A percentile compares a stretch with the other conserved stretches of the same genome.
Evolutionary conservation across 305 asterid species (phyloP).

Genomic region (Coffea humblotiana): DNA sequence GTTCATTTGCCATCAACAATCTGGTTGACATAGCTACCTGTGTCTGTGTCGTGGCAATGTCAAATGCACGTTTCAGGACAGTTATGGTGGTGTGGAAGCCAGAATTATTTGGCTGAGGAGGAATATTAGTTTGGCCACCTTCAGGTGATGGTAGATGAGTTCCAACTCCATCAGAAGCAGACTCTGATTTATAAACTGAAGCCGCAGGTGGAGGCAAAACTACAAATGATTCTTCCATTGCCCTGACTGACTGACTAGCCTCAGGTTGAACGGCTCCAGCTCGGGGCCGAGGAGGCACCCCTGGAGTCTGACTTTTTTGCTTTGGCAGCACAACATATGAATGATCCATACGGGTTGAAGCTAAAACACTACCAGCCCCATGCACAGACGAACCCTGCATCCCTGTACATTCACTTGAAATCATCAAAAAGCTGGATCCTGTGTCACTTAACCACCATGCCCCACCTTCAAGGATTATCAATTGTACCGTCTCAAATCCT

Average conservation of each 20-base stretch:
- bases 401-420: conserved; percentile 48
- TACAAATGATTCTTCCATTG: conserved; percentile 94
- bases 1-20: conserved; percentile 8
- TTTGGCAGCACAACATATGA: conserved; percentile 87
- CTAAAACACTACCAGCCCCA: conserved; percentile 58
- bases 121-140: conserved; percentile 48
- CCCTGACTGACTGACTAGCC: conserved; percentile 67
- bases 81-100: conserved; percentile 91
- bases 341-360: conserved; percentile 81
- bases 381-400: conserved; percentile 72
- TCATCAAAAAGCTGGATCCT: conserved; percentile 21
- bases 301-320: conserved; percentile 68
- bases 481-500: background rate
- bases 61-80: conserved; percentile 86
- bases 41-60: conserved; percentile 84
- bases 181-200: conserved; percentile 81
- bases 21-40: conserved; percentile 43
- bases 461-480: background rate
- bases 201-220: conserved; percentile 99
- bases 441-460: background rate
- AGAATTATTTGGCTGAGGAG: conserved; percentile 65
- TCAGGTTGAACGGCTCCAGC: conserved; percentile 59
- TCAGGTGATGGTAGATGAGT: conserved; percentile 57
- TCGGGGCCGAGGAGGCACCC: conserved; percentile 72
- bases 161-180: conserved; percentile 68